Percentiles rank a stretch among this genome's conserved stretches.
Evolutionary conservation across 352 stramenopile species (phyloP).

Genomic region (Phytopythium vexans): DNA sequence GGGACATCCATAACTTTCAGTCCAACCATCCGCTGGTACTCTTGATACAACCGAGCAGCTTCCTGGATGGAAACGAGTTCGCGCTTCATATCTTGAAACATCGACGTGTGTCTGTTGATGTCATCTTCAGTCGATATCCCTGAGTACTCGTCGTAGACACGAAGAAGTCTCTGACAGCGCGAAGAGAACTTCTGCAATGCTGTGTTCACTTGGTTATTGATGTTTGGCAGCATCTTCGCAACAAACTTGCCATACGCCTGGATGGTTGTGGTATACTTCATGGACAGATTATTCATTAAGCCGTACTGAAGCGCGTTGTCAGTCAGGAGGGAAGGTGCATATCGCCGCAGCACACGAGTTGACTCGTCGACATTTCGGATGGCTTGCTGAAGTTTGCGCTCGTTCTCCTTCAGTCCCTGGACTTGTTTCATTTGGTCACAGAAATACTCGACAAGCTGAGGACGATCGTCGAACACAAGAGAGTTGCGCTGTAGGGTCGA

Average conservation of each 20-base stretch:
- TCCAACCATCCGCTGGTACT: slow-evolving; percentile 69
- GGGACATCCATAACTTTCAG: slow-evolving; percentile 60
- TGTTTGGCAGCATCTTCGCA: slow-evolving; percentile 58
- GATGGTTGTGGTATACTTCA: slow-evolving; percentile 41
- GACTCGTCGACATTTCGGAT: slow-evolving; percentile 71
- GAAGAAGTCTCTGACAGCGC: slow-evolving; percentile 47
- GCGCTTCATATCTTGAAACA: slow-evolving; percentile 45
- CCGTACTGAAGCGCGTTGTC: slow-evolving; percentile 38
- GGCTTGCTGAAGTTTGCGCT: slow-evolving; percentile 62
- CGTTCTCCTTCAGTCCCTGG: slow-evolving; percentile 40
- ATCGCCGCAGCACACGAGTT: slow-evolving; percentile 40
- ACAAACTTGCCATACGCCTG: slow-evolving; percentile 63
- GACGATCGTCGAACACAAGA: slow-evolving; percentile 54
- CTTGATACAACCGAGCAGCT: slow-evolving; percentile 53
- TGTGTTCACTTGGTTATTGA: slow-evolving; percentile 64
- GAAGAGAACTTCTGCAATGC: slow-evolving; percentile 49
- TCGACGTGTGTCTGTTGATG: slow-evolving; percentile 44
- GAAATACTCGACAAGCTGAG: slow-evolving; percentile 69
- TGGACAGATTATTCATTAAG: slow-evolving; percentile 37
- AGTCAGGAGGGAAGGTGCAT: slow-evolving; percentile 27
- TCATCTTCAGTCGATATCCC: slow-evolving; percentile 50
- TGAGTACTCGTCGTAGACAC: slow-evolving; percentile 47
- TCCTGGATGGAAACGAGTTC: slow-evolving; percentile 52
- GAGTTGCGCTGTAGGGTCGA: slow-evolving; percentile 40
- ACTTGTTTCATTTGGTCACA: slow-evolving; percentile 68